Evolutionary conservation across 495 filamentous ascomycete species (phyloP).

Genomic region (Extremus antarcticus): DNA sequence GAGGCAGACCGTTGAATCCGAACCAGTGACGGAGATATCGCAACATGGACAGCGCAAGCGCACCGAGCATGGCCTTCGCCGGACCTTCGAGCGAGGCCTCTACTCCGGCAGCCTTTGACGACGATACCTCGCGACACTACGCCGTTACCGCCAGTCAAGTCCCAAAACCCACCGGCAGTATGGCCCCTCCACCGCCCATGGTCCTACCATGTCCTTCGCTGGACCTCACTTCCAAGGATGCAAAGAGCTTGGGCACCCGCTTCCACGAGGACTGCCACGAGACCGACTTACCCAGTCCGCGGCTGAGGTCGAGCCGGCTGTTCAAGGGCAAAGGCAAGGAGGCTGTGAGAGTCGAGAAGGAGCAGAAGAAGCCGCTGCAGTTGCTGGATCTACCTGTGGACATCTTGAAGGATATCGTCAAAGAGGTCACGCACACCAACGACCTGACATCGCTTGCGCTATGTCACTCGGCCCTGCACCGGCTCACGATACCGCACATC

Average conservation of each 20-base stretch:
- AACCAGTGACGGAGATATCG: not conserved
- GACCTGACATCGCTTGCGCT: constrained; percentile 75
- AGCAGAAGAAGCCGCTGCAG: constrained; percentile 30
- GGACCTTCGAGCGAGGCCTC: constrained; percentile 1
- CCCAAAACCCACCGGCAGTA: constrained; percentile 2
- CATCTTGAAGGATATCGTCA: constrained; percentile 76
- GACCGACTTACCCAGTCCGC: constrained; percentile 12
- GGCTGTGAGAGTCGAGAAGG: constrained; percentile 5
- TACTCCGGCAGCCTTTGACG: constrained; percentile 7
- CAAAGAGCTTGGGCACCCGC: constrained; percentile 11
- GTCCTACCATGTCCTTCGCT: not conserved
- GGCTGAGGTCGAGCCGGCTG: constrained; percentile 11
- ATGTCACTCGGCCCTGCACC: constrained; percentile 75
- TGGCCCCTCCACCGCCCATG: not conserved
- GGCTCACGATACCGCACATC: constrained; percentile 70
- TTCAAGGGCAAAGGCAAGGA: constrained; percentile 30
- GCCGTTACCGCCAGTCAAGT: constrained; percentile 8
- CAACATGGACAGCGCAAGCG: constrained; percentile 6
- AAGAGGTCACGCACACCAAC: constrained; percentile 84
- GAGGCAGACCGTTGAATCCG: not conserved
- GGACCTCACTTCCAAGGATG: constrained; percentile 4
- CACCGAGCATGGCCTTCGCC: not conserved
- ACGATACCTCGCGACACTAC: constrained; percentile 8
- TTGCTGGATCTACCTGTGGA: constrained; percentile 81
- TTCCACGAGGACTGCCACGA: constrained; percentile 20